A percentile compares a stretch with the other conserved stretches of the same genome.
These are phyloP conservation scores for Acacia confusa DNA, from an alignment of 306 rosid species.

Conservation along the genomic window DNA sequence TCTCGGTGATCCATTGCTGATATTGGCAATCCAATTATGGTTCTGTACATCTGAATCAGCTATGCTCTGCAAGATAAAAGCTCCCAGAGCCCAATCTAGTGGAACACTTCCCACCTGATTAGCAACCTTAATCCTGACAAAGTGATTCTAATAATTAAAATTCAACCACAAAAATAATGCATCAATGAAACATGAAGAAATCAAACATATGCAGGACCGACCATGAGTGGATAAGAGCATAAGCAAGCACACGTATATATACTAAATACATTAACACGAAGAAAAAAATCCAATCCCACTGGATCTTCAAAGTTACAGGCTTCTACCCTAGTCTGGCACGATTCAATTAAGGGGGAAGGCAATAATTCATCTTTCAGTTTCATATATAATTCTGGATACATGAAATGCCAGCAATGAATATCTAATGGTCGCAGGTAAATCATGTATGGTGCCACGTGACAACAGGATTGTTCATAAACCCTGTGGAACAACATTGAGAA, in stretches of 20 bases:
- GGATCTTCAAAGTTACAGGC: neutral
- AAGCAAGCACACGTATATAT: neutral
- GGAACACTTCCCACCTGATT: constrained; percentile 57
- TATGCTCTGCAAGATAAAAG: constrained; percentile 64
- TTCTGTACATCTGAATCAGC: constrained; percentile 39
- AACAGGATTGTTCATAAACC: neutral
- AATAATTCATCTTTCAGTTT: neutral
- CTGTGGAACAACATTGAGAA: constrained; percentile 8
- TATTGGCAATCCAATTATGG: constrained; percentile 40
- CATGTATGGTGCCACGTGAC: neutral
- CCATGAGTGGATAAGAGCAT: neutral
- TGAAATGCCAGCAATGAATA: constrained; percentile 9
- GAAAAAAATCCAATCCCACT: neutral
- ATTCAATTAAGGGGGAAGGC: neutral
- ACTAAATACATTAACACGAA: neutral
- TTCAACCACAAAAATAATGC: neutral
- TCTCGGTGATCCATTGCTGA: constrained; percentile 40
- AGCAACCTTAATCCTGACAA: constrained; percentile 51
- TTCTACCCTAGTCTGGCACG: neutral
- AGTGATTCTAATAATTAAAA: constrained; percentile 20
- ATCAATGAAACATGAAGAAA: neutral
- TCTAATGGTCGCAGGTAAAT: constrained; percentile 3
- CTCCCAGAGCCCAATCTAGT: constrained; percentile 79
- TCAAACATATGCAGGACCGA: neutral
- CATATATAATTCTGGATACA: neutral